phyloP scores from a whole-genome alignment of 2,329 filamentous ascomycete species.

The Aureobasidium melanogenum region DNA sequence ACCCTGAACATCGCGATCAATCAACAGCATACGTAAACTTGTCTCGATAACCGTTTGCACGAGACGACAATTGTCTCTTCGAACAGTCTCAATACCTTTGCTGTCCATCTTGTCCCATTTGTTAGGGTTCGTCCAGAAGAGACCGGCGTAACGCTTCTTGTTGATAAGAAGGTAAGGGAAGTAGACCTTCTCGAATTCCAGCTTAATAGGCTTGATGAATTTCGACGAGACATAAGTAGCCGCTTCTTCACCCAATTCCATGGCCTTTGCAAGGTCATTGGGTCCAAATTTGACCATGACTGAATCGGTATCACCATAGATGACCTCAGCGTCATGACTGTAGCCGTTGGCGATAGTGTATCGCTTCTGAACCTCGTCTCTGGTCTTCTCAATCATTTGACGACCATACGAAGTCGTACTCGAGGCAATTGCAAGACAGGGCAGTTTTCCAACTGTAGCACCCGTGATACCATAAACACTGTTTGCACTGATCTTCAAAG shows the following conservation, averaged over 20 bases:
- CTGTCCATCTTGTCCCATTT: constrained; percentile 99
- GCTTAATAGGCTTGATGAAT: constrained; percentile 93
- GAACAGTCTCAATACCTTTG: constrained; percentile 97
- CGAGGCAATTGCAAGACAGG: constrained; percentile 89
- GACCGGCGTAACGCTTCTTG: constrained; percentile 97
- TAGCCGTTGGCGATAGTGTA: constrained; percentile 95
- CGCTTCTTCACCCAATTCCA: constrained; percentile 93
- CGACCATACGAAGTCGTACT: constrained; percentile 95
- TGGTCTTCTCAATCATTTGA: constrained; percentile 98
- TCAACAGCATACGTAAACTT: constrained; percentile 87
- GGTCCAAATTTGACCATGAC: constrained; percentile 99
- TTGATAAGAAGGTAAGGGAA: constrained; percentile 98
- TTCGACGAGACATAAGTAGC: constrained; percentile 81
- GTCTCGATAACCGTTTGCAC: constrained; percentile 98
- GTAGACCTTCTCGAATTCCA: constrained; percentile 99
- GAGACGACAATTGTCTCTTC: constrained; percentile 88
- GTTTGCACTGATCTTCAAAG: constrained; percentile 94
- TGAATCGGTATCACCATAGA: constrained; percentile 98
- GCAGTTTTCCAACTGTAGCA: constrained; percentile 90
- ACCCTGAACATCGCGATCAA: constrained; percentile 80
- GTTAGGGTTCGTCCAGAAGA: constrained; percentile 90
- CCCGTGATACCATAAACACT: constrained; percentile 96
- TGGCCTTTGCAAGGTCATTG: constrained; percentile 73
- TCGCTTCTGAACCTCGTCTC: constrained; percentile 81
- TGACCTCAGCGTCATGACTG: constrained; percentile 86